Base-by-base conservation (phyloP, 495 filamentous ascomycete species). In the Beverwykella pulmonaria region DNA sequence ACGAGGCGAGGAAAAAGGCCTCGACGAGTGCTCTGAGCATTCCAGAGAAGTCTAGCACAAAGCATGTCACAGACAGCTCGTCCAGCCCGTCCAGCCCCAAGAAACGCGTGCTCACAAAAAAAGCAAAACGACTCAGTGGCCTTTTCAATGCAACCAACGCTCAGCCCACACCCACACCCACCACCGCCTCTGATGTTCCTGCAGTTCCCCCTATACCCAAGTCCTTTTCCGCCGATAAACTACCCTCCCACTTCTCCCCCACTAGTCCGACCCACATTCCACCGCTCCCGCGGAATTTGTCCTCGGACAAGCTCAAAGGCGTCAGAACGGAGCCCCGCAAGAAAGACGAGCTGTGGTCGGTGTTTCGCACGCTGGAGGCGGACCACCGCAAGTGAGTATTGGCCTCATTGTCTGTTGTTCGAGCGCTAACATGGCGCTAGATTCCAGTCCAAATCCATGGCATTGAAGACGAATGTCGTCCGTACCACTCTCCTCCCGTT, bases 311-410 rank as follows among this genome's bases (percentile, higher is more conserved):
- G 54, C 59, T 80, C 30, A 70, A 74, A 53, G 68, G 59, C 26
- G 22, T 60, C 64, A 69, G 50, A 52, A 52, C 65, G 47, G 82
- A 86, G 30, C 59, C 73, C 39, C 73, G 84, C 34, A 88, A 84
- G 63, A 88, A 88, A 71, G 94, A 98, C 75, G 91, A 93, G 62
- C 81, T 98, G n/a, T 97, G 92, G 92, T 86, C 82, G 15, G 82
- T 87, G 29, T 98, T 97, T 68, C 87, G 89, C 29, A 82, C 81
- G 15, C 79, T 98, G 10, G 94, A 98, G 67, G 83, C 82, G 26
- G 95, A 97, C 67, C 94, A 85, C 73, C 83, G 88, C 67, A 92
- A 88, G 80, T 94, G 72, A 69, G 80, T 32, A 9, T 5, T 1
- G 39, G 19, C 1, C 10, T 23, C 12, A 17, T 10, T 8, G 12